These are phyloP conservation scores for Saposhnikovia divaricata DNA, from an alignment of 129 eudicot genomes.

Conservation along the genomic window DNA sequence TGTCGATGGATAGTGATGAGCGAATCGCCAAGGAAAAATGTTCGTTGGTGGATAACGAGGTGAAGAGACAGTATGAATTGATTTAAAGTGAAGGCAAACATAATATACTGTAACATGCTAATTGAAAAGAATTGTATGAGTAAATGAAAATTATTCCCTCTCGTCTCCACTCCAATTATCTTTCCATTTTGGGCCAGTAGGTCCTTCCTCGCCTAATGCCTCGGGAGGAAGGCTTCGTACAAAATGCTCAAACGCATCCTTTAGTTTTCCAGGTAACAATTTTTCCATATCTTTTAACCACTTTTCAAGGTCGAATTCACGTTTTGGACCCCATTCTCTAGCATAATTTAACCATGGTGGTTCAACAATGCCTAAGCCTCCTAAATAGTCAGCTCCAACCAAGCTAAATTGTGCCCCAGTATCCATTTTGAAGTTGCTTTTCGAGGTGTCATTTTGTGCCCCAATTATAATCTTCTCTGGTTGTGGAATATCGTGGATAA, in stretches of 20 bases:
- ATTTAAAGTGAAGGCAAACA: not conserved
- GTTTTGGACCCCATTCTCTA: constrained; percentile 2
- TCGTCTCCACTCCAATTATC: not conserved
- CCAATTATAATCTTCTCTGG: not conserved
- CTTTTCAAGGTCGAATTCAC: not conserved
- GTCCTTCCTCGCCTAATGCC: not conserved
- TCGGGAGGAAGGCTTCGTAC: not conserved
- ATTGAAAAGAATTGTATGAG: not conserved
- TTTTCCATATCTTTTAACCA: not conserved
- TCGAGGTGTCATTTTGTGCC: not conserved
- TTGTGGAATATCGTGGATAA: not conserved
- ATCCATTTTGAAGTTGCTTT: not conserved
- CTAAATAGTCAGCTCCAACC: not conserved
- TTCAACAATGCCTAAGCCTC: not conserved
- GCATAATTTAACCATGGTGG: not conserved
- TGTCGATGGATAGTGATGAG: not conserved
- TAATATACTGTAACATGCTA: too few species aligned
- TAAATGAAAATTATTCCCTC: not conserved
- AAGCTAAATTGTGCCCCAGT: not conserved
- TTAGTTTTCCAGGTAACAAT: not conserved
- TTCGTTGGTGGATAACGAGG: too few species aligned
- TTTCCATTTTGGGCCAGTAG: constrained; percentile 2
- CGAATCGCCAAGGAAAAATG: too few species aligned
- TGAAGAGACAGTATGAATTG: not conserved
- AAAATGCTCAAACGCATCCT: not conserved